These are phyloP conservation scores for Xanthoceras sorbifolium DNA, from an alignment of 345 rosid genomes.

Conservation along the genomic window DNA sequence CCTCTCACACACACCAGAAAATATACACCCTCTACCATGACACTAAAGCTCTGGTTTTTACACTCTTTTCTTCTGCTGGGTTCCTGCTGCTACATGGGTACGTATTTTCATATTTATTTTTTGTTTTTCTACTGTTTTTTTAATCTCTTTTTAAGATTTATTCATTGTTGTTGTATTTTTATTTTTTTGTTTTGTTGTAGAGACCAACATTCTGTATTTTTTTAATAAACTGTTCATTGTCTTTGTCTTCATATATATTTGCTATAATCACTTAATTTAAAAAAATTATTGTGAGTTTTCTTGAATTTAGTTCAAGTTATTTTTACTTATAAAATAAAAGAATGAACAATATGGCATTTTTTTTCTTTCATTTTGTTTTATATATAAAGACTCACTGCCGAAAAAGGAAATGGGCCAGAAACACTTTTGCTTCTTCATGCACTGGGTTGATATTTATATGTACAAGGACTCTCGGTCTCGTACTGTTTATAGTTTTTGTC, in stretches of 20 bases:
- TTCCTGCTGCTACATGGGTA: slow-evolving; percentile 36
- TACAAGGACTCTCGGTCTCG: too few species aligned
- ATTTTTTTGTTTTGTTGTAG: too few species aligned
- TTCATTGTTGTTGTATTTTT: not conserved
- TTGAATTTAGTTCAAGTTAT: too few species aligned
- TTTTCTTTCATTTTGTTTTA: too few species aligned
- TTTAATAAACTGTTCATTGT: not conserved
- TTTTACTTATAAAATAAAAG: too few species aligned
- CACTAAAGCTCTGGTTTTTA: slow-evolving; percentile 11
- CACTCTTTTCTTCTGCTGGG: slow-evolving; percentile 30
- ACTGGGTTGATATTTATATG: slow-evolving; percentile 20
- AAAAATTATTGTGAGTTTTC: too few species aligned
- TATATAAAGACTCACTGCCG: too few species aligned
- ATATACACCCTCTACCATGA: slow-evolving; percentile 25
- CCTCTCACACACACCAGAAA: too few species aligned
- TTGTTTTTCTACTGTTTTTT: not conserved
- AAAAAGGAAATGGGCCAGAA: not conserved
- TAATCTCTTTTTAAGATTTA: not conserved
- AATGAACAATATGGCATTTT: too few species aligned
- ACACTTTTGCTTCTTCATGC: slow-evolving; percentile 28
- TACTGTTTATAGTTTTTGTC: not conserved
- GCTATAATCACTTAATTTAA: too few species aligned
- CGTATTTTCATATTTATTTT: not conserved
- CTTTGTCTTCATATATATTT: too few species aligned
- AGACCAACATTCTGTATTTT: not conserved